Conservation (phyloP, 1,284 basidiomycete species). For the Sporisorium sorghi region DNA sequence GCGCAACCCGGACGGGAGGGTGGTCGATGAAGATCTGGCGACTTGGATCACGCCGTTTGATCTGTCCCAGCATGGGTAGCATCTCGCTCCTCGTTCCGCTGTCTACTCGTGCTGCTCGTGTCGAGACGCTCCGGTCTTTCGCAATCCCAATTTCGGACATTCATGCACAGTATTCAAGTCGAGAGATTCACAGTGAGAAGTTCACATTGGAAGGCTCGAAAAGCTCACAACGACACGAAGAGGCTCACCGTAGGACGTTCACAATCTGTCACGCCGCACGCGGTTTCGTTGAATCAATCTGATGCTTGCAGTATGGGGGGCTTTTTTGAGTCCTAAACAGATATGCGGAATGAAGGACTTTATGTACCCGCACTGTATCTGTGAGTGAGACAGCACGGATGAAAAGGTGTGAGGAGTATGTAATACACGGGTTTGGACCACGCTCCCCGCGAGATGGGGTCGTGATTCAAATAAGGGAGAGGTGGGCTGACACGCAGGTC, state of each 20-base stretch:
- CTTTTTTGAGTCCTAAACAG: constrained; percentile 45
- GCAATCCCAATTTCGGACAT: too few relatives aligned
- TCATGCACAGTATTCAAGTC: not conserved
- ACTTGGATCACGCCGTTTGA: constrained; percentile 61
- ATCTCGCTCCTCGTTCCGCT: too few relatives aligned
- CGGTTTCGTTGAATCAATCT: constrained; percentile 32
- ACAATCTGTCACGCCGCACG: constrained; percentile 4
- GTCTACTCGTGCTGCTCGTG: too few relatives aligned
- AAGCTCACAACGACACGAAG: too few relatives aligned
- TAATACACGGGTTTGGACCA: constrained; percentile 35
- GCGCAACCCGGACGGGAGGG: constrained; percentile 43
- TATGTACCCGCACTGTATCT: constrained; percentile 11
- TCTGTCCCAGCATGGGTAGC: constrained; percentile 43
- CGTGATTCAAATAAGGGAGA: constrained; percentile 3
- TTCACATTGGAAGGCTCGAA: too few relatives aligned
- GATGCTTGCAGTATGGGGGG: constrained; percentile 45
- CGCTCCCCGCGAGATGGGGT: not conserved
- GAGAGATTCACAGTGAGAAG: not conserved
- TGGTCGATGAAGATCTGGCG: constrained; percentile 57
- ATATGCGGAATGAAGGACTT: constrained; percentile 40
- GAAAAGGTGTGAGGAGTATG: constrained; percentile 31
- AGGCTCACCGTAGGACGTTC: too few relatives aligned
- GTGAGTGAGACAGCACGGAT: constrained; percentile 15
- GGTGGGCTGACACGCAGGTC: constrained; percentile 11
- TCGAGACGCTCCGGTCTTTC: too few relatives aligned